Base-by-base conservation (phyloP, 306 rosid genomes). In the Cyamopsis tetragonoloba region DNA sequence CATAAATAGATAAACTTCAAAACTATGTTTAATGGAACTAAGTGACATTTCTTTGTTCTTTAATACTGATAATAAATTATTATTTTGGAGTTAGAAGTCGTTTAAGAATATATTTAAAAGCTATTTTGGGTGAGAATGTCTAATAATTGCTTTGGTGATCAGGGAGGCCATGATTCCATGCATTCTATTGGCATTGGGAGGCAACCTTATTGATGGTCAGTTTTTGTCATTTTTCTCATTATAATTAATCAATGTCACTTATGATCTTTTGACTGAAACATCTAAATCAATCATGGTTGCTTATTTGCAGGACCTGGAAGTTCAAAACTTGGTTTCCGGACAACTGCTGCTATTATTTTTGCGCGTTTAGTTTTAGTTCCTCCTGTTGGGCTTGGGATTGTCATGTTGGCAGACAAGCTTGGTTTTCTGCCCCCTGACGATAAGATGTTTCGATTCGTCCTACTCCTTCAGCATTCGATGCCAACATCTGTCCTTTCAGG, bases 151-250 rank as follows among this genome's bases (percentile, higher is more conserved):
- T 78, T 41, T 78, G 60, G 7, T 88, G 74, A 31, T 78, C 91
- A 95, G 99, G 91, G 97, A 84, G 71, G 99, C 99, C 50, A 95
- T 95, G 99, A 88, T 95, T 82, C 99, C 99, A 6, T 95, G 97
- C 89, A 95, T 95, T 79, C 84, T 95, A 61, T 77, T 95, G 87
- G 99, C 99, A 30, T 72, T 95, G 65, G 99, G 99, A 66, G 97
- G 99, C 61, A 95, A 88, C 83, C 97, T 95, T 66, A 72, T 95
- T 7, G 90, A 95, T 46, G 99, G 99, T 95, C 77, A 84, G 81
- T 70, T 80, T 70, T 31, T 74, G 26, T 66, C 68, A 5, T 51
- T 41, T 30, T 17, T 56, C 59, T 5, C 32, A 6, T 17, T 61
- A 38, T 26, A 50, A 22, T 7, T 38, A 27, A 37, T 35, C 46